These are phyloP conservation scores for Kuraishia molischiana DNA, from an alignment of 805 yeast genomes.

Conservation along the genomic window DNA sequence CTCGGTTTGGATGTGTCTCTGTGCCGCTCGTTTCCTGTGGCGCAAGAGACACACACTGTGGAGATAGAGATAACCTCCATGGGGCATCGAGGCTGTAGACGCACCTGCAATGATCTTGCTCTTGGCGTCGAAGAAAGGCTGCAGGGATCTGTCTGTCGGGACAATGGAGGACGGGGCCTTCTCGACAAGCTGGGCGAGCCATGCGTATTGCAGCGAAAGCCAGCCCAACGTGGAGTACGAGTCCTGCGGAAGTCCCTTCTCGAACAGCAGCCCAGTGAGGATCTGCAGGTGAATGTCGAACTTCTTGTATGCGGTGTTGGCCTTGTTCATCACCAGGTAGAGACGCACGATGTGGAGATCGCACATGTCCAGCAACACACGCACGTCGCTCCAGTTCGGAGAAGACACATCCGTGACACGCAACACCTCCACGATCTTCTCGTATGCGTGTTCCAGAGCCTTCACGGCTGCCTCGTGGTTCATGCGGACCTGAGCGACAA, in stretches of 20 bases:
- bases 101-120: constrained; percentile 6
- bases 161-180: constrained; percentile 32
- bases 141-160: constrained; percentile 23
- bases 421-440: constrained; percentile 31
- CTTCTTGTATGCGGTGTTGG: constrained; percentile 50
- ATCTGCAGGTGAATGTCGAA: constrained; percentile 55
- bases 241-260: constrained; percentile 14
- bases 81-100: constrained; percentile 23
- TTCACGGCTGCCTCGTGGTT: constrained; percentile 39
- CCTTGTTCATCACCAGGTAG: constrained; percentile 47
- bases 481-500: constrained; percentile 37
- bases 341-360: constrained; percentile 57
- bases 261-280: constrained; percentile 28
- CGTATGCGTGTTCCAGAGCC: constrained; percentile 43
- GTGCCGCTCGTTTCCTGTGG: constrained; percentile 16
- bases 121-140: constrained; percentile 20
- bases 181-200: constrained; percentile 52
- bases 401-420: constrained; percentile 14
- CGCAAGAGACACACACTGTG: constrained; percentile 24
- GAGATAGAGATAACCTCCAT: constrained; percentile 31
- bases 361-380: constrained; percentile 46
- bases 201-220: constrained; percentile 53
- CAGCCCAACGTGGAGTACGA: constrained; percentile 32
- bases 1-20: too few relatives aligned
- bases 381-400: constrained; percentile 30